phyloP scores from a whole-genome alignment of 2,329 filamentous ascomycete species.

The Madurella mycetomatis region DNA sequence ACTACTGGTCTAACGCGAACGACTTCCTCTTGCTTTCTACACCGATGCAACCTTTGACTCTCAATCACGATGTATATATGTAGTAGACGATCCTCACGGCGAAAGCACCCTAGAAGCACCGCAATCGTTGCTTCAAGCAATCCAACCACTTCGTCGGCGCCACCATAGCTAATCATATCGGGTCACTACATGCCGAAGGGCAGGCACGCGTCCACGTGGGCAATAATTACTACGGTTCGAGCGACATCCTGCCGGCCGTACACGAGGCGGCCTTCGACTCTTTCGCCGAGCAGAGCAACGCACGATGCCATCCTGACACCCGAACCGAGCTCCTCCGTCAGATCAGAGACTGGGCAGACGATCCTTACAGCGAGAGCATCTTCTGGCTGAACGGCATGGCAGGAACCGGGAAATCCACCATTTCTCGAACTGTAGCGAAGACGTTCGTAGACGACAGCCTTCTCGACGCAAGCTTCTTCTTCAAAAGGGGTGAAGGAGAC shows the following conservation, averaged over 20 bases:
- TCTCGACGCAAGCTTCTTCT: constrained; percentile 41
- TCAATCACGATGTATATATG: not conserved
- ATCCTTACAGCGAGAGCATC: constrained; percentile 23
- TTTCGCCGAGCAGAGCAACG: constrained; percentile 30
- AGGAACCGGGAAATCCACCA: constrained; percentile 39
- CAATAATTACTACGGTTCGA: not conserved
- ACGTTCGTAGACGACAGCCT: constrained; percentile 9
- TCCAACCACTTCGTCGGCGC: not conserved
- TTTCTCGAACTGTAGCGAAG: constrained; percentile 34
- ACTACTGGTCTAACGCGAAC: not conserved
- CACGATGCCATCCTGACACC: constrained; percentile 31
- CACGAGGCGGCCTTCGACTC: constrained; percentile 33
- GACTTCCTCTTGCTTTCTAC: not conserved
- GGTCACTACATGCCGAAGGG: not conserved
- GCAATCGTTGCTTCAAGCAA: not conserved
- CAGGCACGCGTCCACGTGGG: not conserved
- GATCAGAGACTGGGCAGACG: constrained; percentile 30
- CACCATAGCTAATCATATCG: not conserved
- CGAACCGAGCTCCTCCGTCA: constrained; percentile 30
- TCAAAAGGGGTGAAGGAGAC: constrained; percentile 39
- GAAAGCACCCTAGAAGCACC: not conserved
- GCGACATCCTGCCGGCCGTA: constrained; percentile 7
- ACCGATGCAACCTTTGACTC: not conserved
- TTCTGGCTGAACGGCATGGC: constrained; percentile 39
- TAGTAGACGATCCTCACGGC: not conserved